A percentile compares a stretch with the other conserved stretches of the same genome.
These are phyloP conservation scores for Kwoniella sp. DNA, from an alignment of 768 basidiomycete species.

Conservation along the genomic window DNA sequence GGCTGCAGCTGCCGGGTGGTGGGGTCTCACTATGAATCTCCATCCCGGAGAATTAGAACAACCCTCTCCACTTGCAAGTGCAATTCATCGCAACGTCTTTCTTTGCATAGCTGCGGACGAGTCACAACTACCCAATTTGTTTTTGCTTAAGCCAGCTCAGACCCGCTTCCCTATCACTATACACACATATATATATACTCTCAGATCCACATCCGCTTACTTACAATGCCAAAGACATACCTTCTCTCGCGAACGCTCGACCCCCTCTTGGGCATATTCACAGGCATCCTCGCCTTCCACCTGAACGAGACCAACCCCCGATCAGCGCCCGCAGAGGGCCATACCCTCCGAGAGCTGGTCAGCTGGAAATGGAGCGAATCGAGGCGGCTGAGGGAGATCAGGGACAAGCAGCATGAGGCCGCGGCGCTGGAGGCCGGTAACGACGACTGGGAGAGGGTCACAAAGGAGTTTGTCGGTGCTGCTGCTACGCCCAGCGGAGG, in stretches of 20 bases:
- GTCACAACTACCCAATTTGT: no score
- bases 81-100: no score
- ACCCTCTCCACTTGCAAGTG: no score
- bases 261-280: conserved; percentile 54
- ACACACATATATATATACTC: no score
- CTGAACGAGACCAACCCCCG: conserved; percentile 56
- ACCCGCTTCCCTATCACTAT: no score
- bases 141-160: no score
- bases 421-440: conserved; percentile 10
- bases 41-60: neutral
- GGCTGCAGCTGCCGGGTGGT: no score
- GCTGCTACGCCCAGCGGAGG: neutral
- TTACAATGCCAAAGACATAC: conserved; percentile 49
- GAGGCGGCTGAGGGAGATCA: conserved; percentile 14
- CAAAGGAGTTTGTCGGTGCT: conserved; percentile 39
- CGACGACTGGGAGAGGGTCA: conserved; percentile 46
- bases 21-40: no score
- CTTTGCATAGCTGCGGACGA: no score
- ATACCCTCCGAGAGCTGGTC: conserved; percentile 51
- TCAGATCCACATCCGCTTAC: no score
- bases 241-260: conserved; percentile 54
- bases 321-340: conserved; percentile 49
- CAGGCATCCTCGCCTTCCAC: conserved; percentile 54
- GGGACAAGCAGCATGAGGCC: conserved; percentile 6
- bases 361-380: conserved; percentile 49